Evolutionary conservation across 2,329 filamentous ascomycete genomes (phyloP).

Genomic region (Aspergillus neoniger): DNA sequence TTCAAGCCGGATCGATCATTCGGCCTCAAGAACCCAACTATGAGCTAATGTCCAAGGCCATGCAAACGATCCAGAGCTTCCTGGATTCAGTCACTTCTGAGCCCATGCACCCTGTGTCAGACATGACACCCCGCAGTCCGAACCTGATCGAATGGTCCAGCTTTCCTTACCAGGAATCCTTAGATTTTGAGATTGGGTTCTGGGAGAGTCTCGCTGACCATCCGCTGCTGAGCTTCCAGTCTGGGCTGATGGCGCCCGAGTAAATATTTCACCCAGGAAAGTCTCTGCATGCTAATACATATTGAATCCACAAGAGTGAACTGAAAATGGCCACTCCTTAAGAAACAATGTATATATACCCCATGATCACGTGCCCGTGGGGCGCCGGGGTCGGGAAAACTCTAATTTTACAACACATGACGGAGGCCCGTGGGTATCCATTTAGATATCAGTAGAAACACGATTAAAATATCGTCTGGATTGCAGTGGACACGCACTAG

Average conservation of each 20-base stretch:
- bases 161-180: no score
- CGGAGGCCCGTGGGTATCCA: not conserved
- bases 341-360: no score
- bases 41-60: conserved; percentile 27
- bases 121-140: not conserved
- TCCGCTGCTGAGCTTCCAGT: not conserved
- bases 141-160: no score
- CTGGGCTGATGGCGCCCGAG: no score
- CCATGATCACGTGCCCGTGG: no score
- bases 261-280: no score
- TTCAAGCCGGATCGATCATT: conserved; percentile 29
- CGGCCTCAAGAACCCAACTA: conserved; percentile 28
- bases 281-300: no score
- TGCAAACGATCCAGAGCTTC: conserved; percentile 29
- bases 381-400: not conserved
- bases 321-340: no score
- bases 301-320: no score
- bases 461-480: not conserved
- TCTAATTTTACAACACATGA: not conserved
- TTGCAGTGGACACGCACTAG: not conserved
- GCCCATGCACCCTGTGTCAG: not conserved
- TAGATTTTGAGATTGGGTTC: not conserved
- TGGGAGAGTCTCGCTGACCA: not conserved
- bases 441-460: not conserved
- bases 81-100: conserved; percentile 23